Evolutionary conservation across 352 stramenopile genomes (phyloP).

Genomic region (Phytophthora kernoviae): DNA sequence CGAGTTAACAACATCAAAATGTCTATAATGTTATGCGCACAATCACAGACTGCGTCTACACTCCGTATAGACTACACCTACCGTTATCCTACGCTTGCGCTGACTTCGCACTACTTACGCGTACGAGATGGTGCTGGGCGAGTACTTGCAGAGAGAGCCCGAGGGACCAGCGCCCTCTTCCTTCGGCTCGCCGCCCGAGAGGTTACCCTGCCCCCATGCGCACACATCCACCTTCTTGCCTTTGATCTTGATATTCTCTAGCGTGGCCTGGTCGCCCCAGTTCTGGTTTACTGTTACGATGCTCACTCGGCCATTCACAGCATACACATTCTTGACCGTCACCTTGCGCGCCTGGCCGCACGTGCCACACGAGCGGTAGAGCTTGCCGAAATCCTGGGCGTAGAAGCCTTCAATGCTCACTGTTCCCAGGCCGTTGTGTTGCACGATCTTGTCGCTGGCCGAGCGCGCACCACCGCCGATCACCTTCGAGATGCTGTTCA

Average conservation of each 20-base stretch:
- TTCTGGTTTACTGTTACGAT: constrained; percentile 52
- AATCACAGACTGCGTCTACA: too few species aligned
- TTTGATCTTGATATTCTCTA: constrained; percentile 52
- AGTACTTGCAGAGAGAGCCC: constrained; percentile 33
- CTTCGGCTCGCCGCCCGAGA: constrained; percentile 22
- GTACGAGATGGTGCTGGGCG: constrained; percentile 28
- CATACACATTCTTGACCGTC: constrained; percentile 30
- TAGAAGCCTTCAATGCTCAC: constrained; percentile 14
- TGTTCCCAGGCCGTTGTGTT: constrained; percentile 1
- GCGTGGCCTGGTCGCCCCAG: constrained; percentile 40
- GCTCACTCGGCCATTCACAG: constrained; percentile 27
- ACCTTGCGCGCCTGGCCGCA: constrained; percentile 20
- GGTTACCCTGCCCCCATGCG: constrained; percentile 23
- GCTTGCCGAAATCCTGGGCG: constrained; percentile 12
- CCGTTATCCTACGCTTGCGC: too few species aligned
- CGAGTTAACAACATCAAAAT: too few species aligned
- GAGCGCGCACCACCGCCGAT: constrained; percentile 1
- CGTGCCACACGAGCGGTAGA: constrained; percentile 1
- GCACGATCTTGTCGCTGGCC: background rate
- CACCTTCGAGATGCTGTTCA: background rate
- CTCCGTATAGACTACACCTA: too few species aligned
- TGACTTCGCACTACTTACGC: constrained; percentile 2
- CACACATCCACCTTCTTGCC: constrained; percentile 31
- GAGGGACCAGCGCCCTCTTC: constrained; percentile 15
- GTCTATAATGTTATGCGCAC: too few species aligned